These are phyloP conservation scores for Bipolaris victoriae DNA, from an alignment of 2,329 filamentous ascomycete species.

Conservation along the genomic window DNA sequence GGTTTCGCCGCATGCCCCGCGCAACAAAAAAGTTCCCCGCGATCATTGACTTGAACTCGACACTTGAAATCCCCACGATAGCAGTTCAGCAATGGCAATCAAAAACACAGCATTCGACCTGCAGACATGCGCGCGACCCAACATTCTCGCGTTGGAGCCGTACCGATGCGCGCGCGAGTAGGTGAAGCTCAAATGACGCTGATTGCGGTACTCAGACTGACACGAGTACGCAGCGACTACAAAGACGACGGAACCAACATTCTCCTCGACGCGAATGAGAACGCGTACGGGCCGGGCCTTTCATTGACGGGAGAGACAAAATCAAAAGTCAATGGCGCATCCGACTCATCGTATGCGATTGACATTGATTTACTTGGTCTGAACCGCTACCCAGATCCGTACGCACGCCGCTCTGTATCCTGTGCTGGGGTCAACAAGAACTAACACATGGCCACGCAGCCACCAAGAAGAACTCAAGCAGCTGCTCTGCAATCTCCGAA, in stretches of 20 bases:
- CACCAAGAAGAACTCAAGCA: conserved; percentile 89
- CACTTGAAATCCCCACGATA: not conserved
- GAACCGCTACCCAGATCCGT: conserved; percentile 93
- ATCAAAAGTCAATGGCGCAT: conserved; percentile 48
- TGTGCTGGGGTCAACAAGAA: not conserved
- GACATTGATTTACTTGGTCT: conserved; percentile 79
- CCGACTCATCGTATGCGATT: conserved; percentile 53
- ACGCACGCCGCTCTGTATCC: conserved; percentile 26
- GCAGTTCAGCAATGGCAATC: conserved; percentile 29
- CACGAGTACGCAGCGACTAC: conserved; percentile 76
- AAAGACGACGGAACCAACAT: conserved; percentile 97
- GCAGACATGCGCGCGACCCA: conserved; percentile 58
- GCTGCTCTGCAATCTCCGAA: conserved; percentile 83
- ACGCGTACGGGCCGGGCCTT: conserved; percentile 87
- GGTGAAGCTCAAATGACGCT: conserved; percentile 34
- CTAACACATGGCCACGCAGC: conserved; percentile 40
- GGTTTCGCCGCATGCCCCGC: conserved; percentile 31
- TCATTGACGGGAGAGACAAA: conserved; percentile 57
- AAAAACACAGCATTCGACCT: conserved; percentile 53
- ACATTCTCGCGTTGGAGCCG: conserved; percentile 60
- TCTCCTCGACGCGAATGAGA: conserved; percentile 97
- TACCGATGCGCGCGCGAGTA: conserved; percentile 63
- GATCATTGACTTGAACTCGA: conserved; percentile 10
- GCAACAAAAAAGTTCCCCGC: conserved; percentile 41
- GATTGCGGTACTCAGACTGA: conserved; percentile 19